Percentiles rank a stretch among this genome's conserved stretches.
Conservation (phyloP, 2,329 filamentous ascomycete genomes). For the Gremmenia infestans region DNA sequence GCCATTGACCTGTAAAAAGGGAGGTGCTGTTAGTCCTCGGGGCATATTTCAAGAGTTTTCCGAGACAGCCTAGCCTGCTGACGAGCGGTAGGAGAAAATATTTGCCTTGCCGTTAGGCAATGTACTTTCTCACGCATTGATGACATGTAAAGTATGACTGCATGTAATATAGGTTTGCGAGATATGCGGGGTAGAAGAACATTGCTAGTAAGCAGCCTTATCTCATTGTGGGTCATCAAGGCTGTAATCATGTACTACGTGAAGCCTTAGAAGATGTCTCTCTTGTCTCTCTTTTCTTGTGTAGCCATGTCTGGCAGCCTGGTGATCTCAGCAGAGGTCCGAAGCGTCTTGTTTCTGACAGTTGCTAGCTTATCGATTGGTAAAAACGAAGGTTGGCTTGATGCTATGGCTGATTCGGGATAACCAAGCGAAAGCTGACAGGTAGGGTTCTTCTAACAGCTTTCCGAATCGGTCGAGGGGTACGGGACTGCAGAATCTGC, state of each 20-base stretch:
- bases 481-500: neutral
- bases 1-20: too few species aligned
- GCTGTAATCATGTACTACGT: conserved; percentile 1
- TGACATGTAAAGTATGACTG: conserved; percentile 2
- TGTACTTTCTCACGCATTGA: neutral
- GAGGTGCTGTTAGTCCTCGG: too few species aligned
- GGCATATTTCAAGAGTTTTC: too few species aligned
- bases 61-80: neutral
- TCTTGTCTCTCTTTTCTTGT: neutral
- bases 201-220: neutral
- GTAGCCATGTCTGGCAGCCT: neutral
- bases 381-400: neutral
- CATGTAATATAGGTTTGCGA: neutral
- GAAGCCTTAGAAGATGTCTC: neutral
- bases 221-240: neutral
- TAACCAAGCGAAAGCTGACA: conserved; percentile 21
- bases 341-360: neutral
- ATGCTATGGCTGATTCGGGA: conserved; percentile 5
- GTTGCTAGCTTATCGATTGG: neutral
- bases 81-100: neutral
- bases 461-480: conserved; percentile 9
- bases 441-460: conserved; percentile 8
- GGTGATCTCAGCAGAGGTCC: neutral
- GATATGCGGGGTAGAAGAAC: neutral
- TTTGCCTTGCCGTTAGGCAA: neutral